phyloP scores from a whole-genome alignment of 805 yeast genomes.

The Ogataea naganishii region DNA sequence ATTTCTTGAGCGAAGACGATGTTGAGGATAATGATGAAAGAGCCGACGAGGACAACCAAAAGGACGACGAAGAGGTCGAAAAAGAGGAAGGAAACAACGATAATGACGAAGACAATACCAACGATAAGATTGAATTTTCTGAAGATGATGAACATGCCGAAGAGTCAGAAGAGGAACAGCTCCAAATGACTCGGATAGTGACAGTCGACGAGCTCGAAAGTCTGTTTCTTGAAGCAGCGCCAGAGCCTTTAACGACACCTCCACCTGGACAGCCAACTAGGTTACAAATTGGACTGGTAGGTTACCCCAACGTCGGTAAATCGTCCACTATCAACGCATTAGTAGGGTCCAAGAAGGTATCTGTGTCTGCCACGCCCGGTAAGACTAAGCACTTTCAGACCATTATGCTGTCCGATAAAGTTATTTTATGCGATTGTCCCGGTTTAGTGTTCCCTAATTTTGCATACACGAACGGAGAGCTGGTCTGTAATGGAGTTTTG shows the following conservation, averaged over 20 bases:
- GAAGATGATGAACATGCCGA: constrained; percentile 4
- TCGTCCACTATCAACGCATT: constrained; percentile 97
- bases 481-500: constrained; percentile 96
- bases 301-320: constrained; percentile 80
- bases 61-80: constrained; percentile 12
- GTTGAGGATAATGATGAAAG: constrained; percentile 13
- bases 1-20: constrained; percentile 8
- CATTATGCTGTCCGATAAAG: constrained; percentile 71
- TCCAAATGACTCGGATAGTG: constrained; percentile 56
- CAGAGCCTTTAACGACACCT: constrained; percentile 49
- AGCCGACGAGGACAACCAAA: constrained; percentile 15
- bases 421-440: constrained; percentile 94
- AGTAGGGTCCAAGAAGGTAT: constrained; percentile 94
- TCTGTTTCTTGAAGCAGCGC: constrained; percentile 69
- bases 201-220: constrained; percentile 80
- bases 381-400: constrained; percentile 99
- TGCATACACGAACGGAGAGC: constrained; percentile 92
- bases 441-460: constrained; percentile 98
- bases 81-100: constrained; percentile 15
- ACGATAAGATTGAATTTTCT: neutral
- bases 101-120: constrained; percentile 10
- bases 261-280: constrained; percentile 49
- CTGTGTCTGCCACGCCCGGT: constrained; percentile 98
- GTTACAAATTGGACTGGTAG: constrained; percentile 89
- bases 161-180: constrained; percentile 23